Evolutionary conservation across 148 eudicot species (phyloP).

Genomic region (Persicaria maculosa): DNA sequence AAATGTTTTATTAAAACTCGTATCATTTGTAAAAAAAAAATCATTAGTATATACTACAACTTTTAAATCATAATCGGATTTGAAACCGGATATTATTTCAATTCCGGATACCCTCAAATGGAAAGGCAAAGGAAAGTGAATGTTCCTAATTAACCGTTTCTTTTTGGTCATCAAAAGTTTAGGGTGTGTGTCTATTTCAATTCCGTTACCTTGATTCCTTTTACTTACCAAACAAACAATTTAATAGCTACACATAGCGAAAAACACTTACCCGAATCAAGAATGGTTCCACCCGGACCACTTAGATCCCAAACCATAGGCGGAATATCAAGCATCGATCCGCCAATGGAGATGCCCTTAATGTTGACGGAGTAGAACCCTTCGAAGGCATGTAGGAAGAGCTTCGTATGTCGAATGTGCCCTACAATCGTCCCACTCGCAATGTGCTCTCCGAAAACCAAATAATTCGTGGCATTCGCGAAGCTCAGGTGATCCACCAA

Average conservation of each 20-base stretch:
- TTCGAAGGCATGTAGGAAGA: slow-evolving; percentile 11
- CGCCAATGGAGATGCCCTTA: slow-evolving; percentile 32
- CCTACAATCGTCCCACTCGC: not conserved
- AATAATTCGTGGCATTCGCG: slow-evolving; percentile 25
- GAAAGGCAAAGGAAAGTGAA: too few relatives aligned
- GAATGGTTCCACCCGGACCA: slow-evolving; percentile 18
- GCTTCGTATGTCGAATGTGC: slow-evolving; percentile 25
- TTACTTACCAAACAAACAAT: not conserved
- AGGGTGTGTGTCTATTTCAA: not conserved
- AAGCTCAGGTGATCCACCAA: slow-evolving; percentile 44
- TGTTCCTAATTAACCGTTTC: too few relatives aligned
- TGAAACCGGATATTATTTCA: too few relatives aligned
- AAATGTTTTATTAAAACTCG: too few relatives aligned
- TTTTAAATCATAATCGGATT: too few relatives aligned
- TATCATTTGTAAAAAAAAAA: too few relatives aligned
- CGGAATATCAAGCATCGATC: slow-evolving; percentile 28
- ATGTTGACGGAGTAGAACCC: slow-evolving; percentile 25
- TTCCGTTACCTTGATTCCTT: not conserved
- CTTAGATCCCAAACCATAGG: slow-evolving; percentile 24
- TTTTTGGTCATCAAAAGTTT: too few relatives aligned
- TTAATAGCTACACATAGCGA: not conserved
- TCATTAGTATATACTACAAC: too few relatives aligned
- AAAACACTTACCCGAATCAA: slow-evolving; percentile 19
- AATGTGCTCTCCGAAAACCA: slow-evolving; percentile 26
- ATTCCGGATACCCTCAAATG: too few relatives aligned